A percentile compares a stretch with the other conserved stretches of the same genome.
Conservation (phyloP, 768 basidiomycete species). For the Naganishia vaughanmartiniae region DNA sequence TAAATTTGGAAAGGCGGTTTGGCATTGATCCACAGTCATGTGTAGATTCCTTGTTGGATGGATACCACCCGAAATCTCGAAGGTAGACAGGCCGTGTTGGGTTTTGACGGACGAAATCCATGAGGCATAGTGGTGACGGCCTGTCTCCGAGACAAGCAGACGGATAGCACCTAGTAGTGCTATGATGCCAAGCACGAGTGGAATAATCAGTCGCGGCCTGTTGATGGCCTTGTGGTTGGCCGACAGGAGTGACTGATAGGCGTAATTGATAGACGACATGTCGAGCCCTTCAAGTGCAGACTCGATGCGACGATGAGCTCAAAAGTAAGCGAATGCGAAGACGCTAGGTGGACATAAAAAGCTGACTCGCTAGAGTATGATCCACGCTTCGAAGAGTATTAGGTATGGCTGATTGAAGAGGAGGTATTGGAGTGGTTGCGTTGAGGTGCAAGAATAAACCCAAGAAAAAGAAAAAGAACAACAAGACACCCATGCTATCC, state of each 20-base stretch:
- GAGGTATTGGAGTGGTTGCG: too few species aligned
- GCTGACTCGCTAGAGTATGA: too few species aligned
- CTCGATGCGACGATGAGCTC: not conserved
- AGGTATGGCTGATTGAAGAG: too few species aligned
- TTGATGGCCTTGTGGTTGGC: constrained; percentile 1
- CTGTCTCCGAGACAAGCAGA: constrained; percentile 6
- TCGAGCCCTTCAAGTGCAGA: not conserved
- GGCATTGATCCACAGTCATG: constrained; percentile 32
- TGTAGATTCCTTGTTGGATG: constrained; percentile 29
- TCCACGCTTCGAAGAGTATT: too few species aligned
- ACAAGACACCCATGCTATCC: too few species aligned
- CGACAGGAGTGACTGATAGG: constrained; percentile 14
- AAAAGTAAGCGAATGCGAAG: not conserved
- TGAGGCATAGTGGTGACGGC: not conserved
- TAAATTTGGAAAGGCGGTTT: constrained; percentile 32
- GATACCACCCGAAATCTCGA: not conserved
- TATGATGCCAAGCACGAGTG: not conserved
- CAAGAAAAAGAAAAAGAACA: too few species aligned
- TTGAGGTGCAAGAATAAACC: too few species aligned
- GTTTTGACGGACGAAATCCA: not conserved
- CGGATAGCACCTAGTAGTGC: not conserved
- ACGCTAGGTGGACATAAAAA: not conserved
- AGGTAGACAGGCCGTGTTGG: not conserved
- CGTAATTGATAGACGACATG: constrained; percentile 8
- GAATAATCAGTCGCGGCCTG: not conserved